phyloP scores from a whole-genome alignment of 306 rosid species.

The Luffa aegyptiaca region DNA sequence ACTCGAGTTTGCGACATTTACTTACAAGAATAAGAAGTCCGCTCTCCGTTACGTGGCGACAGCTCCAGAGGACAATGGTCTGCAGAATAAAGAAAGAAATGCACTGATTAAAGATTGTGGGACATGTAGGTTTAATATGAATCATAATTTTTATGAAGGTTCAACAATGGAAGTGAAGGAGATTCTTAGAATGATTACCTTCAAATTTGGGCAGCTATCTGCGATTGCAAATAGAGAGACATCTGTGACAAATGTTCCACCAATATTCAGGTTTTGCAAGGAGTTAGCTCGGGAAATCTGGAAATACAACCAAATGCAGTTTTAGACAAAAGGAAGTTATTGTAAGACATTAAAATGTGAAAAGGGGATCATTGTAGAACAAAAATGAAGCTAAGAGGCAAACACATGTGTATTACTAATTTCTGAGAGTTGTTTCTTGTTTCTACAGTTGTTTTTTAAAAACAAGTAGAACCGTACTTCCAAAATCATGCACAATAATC shows the following conservation, averaged over 20 bases:
- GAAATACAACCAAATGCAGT: background rate
- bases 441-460: background rate
- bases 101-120: background rate
- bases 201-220: conserved; percentile 55
- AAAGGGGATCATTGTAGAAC: background rate
- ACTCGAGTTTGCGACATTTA: conserved; percentile 62
- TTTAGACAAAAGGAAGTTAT: background rate
- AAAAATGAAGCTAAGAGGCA: background rate
- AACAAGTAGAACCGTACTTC: background rate
- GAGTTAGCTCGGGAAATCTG: conserved; percentile 72
- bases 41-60: conserved; percentile 69
- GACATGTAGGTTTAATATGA: background rate
- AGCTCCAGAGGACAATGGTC: conserved; percentile 85
- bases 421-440: background rate
- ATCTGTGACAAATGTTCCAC: conserved; percentile 92
- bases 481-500: background rate
- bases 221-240: conserved; percentile 64
- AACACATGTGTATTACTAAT: background rate
- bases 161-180: background rate
- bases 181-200: conserved; percentile 34
- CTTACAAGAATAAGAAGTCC: conserved; percentile 64
- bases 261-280: conserved; percentile 68
- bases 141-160: background rate
- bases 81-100: conserved; percentile 19
- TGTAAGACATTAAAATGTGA: background rate